Evolutionary conservation across 345 rosid species (phyloP), one percentile per base, ranked within the genome.

Genomic region (Corchorus olitorius): DNA sequence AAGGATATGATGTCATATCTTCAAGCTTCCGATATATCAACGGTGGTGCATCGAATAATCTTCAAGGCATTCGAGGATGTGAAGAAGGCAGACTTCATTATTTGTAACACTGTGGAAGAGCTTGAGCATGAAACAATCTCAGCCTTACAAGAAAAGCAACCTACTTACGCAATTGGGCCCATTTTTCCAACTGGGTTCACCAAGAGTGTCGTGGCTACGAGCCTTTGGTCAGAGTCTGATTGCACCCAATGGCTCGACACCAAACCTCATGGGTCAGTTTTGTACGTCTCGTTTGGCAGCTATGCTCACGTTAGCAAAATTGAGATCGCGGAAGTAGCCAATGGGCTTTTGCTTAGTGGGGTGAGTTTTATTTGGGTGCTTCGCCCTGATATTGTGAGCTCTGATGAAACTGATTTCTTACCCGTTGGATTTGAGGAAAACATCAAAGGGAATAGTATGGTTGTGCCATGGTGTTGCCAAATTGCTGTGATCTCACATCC

Each of bases 201-300:
- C 74, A 66, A 76, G 78, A 75, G 89, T 35, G 39, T 73, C 1
- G 87, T 94, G 34, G 75, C 93, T 48, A 93, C 94, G 1, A 90
- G 91, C 86, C 82, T 94, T 6, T 91, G 98, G 97, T 77, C 97
- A 1, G 97, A 90, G 81, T 88, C 92, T 0, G 90, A 94, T 63
- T 94, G 97, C 84, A 87, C 91, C 46, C 92, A 82, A 5, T 91
- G 93, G 97, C 94, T 94, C 45, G 60, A 93, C 76, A 39, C 86
- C 3, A 87, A 83, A 86, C 81, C 91, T 52, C 63, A 8, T 11
- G 87, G 92, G 35, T 93, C 97, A 8, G 97, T 94, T 19, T 43
- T 94, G n/a, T 94, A 89, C 49, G 78, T 93, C 1, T 88, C 97
- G 0, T 91, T 94, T 60, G 95, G 97, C 12, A 93, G 98, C 80